Evolutionary conservation across 108 stramenopile genomes (phyloP).

Genomic region (Schizochytrium sp.): DNA sequence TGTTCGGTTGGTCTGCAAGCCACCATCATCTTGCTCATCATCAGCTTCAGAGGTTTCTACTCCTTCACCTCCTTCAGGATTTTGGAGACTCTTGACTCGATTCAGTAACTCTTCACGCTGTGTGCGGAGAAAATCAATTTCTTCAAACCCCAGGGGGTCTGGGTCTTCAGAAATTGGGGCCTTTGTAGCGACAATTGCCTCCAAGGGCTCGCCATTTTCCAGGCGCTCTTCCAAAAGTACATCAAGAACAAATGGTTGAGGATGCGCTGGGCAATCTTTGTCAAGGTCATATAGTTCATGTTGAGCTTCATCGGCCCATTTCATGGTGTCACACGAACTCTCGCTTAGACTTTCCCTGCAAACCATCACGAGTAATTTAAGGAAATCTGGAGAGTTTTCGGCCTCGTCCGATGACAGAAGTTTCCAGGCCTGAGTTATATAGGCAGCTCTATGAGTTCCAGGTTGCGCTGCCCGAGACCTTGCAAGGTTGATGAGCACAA

Average conservation of each 20-base stretch:
- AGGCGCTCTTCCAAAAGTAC: slow-evolving; percentile 10
- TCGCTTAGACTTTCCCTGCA: neutral
- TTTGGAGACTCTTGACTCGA: neutral
- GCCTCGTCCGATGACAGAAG: neutral
- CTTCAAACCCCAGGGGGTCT: slow-evolving; percentile 29
- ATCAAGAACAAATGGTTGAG: slow-evolving; percentile 8
- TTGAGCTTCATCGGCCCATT: slow-evolving; percentile 7
- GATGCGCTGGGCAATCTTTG: neutral
- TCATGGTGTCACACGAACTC: neutral
- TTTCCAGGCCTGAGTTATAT: neutral
- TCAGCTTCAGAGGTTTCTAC: neutral
- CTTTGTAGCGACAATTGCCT: neutral
- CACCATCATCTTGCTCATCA: neutral
- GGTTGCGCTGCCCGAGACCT: neutral
- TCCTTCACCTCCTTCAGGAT: neutral
- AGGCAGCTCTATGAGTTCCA: neutral
- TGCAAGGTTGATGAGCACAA: neutral
- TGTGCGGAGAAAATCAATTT: neutral
- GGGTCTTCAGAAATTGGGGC: neutral
- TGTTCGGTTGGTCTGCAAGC: neutral
- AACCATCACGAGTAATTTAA: neutral
- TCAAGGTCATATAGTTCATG: slow-evolving; percentile 12
- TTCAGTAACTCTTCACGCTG: neutral
- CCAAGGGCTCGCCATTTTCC: neutral
- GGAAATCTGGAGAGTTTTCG: neutral